Evolutionary conservation across 768 basidiomycete genomes (phyloP), one percentile per base, ranked within the genome.

Genomic region (Lactarius akahatsu): DNA sequence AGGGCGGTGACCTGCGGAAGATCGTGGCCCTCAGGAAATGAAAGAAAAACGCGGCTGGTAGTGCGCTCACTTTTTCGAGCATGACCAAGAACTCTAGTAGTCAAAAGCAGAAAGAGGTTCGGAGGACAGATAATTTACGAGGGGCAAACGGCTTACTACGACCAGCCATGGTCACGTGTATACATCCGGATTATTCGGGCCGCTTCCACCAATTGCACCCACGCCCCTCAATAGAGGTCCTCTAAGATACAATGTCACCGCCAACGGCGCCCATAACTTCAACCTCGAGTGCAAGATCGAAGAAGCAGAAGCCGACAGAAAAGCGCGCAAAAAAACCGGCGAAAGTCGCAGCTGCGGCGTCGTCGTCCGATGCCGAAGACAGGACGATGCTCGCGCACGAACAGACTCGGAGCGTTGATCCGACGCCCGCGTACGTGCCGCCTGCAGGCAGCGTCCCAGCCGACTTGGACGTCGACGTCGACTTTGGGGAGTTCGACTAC

Each of bases 401-500:
- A 15, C 59, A 59, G 28, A 32, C 32, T 32, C 32, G 5, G 59
- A 20, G 63, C 18, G 38, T 55, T 6, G 55, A 61, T 18, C 23
- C 18, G 20, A 13, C 36, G 3, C 18, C 16, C 34, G 65, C 66
- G 4, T 61, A 50, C 40, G 20, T 16, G 9, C 59, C 66, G 36
- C 26, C 57, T 8, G 50, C 20, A 23, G 54, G 40, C 28, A 16
- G 50, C 32, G 41, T 38, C 16, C 61, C 45, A 0, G 32, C 45
- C 7, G 64, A 50, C 28, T 43, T 58, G 40, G 70, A 56, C 28
- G 36, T 63, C n/a, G 67, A 57, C 26, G 40, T 66, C 26, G 70
- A 71, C 2, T 71, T 66, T 38, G 70, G 70, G 4, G 70, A 66
- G 18, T 69, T 71, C 52, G 70, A 71, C 41, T 69, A 66, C 34